Percentiles rank a stretch among this genome's conserved stretches.
phyloP scores from a whole-genome alignment of 2,329 filamentous ascomycete species.

The Trichoderma polysporum region DNA sequence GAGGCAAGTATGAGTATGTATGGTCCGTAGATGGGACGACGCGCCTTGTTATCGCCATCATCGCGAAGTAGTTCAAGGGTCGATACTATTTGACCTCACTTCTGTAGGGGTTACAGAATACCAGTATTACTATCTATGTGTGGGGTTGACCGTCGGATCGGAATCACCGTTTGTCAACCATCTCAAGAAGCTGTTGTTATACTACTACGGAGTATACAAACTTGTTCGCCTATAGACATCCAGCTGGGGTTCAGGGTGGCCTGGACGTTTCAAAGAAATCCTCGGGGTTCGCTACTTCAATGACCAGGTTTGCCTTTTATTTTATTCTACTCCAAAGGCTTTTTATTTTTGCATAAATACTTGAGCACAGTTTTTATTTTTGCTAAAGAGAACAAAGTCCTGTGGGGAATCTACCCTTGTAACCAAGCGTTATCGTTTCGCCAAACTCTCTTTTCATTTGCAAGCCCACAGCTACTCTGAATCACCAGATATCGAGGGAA shows the following conservation, averaged over 20 bases:
- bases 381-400: no score
- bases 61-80: background rate
- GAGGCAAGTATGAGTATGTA: background rate
- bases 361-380: no score
- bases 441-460: no score
- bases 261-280: background rate
- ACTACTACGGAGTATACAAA: background rate
- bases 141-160: conserved; percentile 4
- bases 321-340: no score
- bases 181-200: background rate
- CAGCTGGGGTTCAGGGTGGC: background rate
- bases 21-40: background rate
- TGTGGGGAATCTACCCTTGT: no score
- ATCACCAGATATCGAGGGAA: background rate
- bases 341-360: no score
- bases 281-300: no score
- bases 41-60: background rate
- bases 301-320: no score
- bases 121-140: background rate
- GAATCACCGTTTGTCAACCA: conserved; percentile 9
- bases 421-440: no score
- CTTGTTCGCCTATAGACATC: background rate
- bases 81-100: background rate
- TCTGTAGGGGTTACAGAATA: background rate
- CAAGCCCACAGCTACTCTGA: background rate